Evolutionary conservation across 1,139 yeast genomes (phyloP), one percentile per base, ranked within the genome.

Genomic region (Zygosaccharomyces sapae): DNA sequence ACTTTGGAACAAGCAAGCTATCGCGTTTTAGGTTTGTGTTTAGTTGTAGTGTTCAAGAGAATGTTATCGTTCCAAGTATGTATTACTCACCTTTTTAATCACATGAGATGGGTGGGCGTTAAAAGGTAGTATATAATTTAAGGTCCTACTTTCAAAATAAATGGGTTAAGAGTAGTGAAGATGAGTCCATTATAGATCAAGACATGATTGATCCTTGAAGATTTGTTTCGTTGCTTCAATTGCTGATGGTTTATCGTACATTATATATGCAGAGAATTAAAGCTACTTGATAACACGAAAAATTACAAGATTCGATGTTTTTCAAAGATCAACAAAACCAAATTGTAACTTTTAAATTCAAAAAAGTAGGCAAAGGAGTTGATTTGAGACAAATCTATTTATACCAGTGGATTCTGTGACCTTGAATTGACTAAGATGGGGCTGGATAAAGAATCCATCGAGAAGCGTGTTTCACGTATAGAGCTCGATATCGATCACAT

Each of bases 401-500:
- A 31, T 7, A 42, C 13, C 13, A n/a, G 13, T 5, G 13, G 12
- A 30, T 10, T 30, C 16, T n/a, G 13, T 5, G 33, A 4, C 16
- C 33, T 30, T 16, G 16, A 27, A 8, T 10, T 19, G 33, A 19
- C 10, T 37, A 36, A 12, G 18, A 54, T 54, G 59, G 54, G 49
- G 22, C 37, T 56, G 39, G 65, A 61, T 44, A 50, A 56, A 34
- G 66, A 60, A 16, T 52, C 54, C 20, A 49, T 63, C 18, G 56
- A 63, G 46, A 62, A 62, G 47, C 56, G 68, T 35, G 50, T 64
- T 39, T 63, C 68, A 5, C 65, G 62, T 38, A 60, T 65, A 29
- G 69, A 65, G 47, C 47, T 56, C 24, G 67, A 63, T 44, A 61
- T 65, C 38, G 57, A 60, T 39, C 61, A 63, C 45, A 62, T 64